These are phyloP conservation scores for Xylogone sp. DNA, from an alignment of 2,329 filamentous ascomycete genomes.

Conservation along the genomic window DNA sequence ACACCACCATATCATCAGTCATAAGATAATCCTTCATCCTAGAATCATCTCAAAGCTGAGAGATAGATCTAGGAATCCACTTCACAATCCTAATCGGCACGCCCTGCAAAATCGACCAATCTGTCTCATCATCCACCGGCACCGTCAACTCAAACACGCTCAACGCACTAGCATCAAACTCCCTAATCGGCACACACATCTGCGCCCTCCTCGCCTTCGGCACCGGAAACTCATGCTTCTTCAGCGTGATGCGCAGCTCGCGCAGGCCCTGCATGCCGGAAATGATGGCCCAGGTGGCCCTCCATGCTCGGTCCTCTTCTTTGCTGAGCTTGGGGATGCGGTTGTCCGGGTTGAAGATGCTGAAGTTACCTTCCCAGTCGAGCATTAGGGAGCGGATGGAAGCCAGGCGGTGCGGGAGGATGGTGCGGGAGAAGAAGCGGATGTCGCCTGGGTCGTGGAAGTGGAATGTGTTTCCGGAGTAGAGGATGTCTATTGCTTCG, in stretches of 20 bases:
- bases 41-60: too few species aligned
- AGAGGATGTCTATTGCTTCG: constrained; percentile 19
- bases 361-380: constrained; percentile 15
- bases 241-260: constrained; percentile 11
- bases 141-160: constrained; percentile 14
- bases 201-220: constrained; percentile 6
- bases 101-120: constrained; percentile 12
- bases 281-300: constrained; percentile 12
- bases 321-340: constrained; percentile 8
- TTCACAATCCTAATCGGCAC: constrained; percentile 13
- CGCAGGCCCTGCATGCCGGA: constrained; percentile 11
- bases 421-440: constrained; percentile 14
- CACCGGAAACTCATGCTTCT: constrained; percentile 9
- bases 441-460: constrained; percentile 18
- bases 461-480: constrained; percentile 20
- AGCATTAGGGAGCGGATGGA: constrained; percentile 14
- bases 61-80: too few species aligned
- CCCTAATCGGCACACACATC: constrained; percentile 15
- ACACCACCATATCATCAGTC: too few species aligned
- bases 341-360: constrained; percentile 15
- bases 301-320: constrained; percentile 12
- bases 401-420: constrained; percentile 19
- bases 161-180: constrained; percentile 8
- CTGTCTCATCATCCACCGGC: constrained; percentile 10
- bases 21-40: too few species aligned